Base-by-base conservation (phyloP, 192 early-diverging fungal genomes). In the Rhizoclosmatium sp. region DNA sequence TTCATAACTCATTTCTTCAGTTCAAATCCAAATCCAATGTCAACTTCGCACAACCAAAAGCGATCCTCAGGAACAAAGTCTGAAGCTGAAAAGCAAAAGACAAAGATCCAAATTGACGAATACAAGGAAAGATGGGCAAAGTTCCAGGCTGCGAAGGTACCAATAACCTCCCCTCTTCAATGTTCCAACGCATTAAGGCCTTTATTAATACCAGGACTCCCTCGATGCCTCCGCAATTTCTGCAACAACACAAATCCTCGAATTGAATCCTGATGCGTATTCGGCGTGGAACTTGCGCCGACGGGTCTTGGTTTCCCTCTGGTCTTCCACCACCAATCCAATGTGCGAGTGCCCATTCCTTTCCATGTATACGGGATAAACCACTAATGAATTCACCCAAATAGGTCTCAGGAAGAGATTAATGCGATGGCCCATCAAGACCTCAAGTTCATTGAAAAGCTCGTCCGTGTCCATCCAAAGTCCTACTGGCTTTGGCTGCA, bases 401-500 rank as follows among this genome's bases (percentile, higher is more conserved):
- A 39, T 19, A 84, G 81, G 47, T 65, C 81, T 47, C 78, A 78
- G 21, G 85, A 87, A n/a, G 83, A 80, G 39, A 65, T 82, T 47
- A 74, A 88, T 47, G 62, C 59, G 14, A 78, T 87, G 31, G 90
- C 85, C 71, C 71, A 83, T 31, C 71, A 79, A 12, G 98, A 99
- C 74, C 89, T 99, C 3, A 87, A 80, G 42, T 93, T 97, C 65
- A 81, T 93, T 48, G 90, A 94, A 73, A 89, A 92, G 45, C 82
- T 91, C 12, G 87, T 99, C 23, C 81, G 80, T 59, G 86, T 85
- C 42, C 94, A 95, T 75, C 94, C 96, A 54, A 99, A 99, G 82
- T 97, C 95, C 12, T 99, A 99, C 85, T 98, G 95, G 93, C 44
- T 98, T 74, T 99, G 96, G 94, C 94, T 95, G 82, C 98, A 99